phyloP scores from a whole-genome alignment of 2,329 filamentous ascomycete species.

The Aspergillus jensenii region DNA sequence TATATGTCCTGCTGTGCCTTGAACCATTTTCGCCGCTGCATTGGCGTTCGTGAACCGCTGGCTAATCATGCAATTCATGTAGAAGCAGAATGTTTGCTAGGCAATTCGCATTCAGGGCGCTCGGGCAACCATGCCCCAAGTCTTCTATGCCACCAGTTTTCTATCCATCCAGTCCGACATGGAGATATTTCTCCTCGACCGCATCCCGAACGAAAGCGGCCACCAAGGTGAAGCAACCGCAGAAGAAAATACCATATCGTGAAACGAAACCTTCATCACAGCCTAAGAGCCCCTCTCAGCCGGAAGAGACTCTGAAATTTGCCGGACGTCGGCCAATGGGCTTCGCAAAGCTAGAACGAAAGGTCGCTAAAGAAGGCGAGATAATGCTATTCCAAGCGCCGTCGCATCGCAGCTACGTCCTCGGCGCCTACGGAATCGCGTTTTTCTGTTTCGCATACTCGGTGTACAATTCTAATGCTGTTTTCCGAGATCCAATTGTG shows the following conservation, averaged over 20 bases:
- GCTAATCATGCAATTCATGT: background rate
- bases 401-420: slow-evolving; percentile 63
- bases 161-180: slow-evolving; percentile 18
- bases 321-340: slow-evolving; percentile 36
- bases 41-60: background rate
- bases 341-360: slow-evolving; percentile 50
- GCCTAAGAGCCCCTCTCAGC: slow-evolving; percentile 8
- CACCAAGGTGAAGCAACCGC: slow-evolving; percentile 13
- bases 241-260: slow-evolving; percentile 4
- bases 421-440: slow-evolving; percentile 59
- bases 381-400: slow-evolving; percentile 66
- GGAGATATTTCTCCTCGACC: slow-evolving; percentile 32
- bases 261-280: slow-evolving; percentile 13
- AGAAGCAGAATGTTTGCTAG: slow-evolving; percentile 30
- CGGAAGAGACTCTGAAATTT: slow-evolving; percentile 25
- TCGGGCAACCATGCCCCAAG: slow-evolving; percentile 26
- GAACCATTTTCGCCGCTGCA: background rate
- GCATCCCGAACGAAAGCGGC: slow-evolving; percentile 24
- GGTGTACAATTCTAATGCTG: slow-evolving; percentile 51
- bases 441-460: slow-evolving; percentile 55
- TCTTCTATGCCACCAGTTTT: slow-evolving; percentile 16
- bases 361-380: slow-evolving; percentile 56
- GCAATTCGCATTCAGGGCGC: slow-evolving; percentile 27
- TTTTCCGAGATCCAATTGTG: slow-evolving; percentile 51
- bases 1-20: background rate